phyloP scores from a whole-genome alignment of 495 filamentous ascomycete species.

The Penicillium angulare region DNA sequence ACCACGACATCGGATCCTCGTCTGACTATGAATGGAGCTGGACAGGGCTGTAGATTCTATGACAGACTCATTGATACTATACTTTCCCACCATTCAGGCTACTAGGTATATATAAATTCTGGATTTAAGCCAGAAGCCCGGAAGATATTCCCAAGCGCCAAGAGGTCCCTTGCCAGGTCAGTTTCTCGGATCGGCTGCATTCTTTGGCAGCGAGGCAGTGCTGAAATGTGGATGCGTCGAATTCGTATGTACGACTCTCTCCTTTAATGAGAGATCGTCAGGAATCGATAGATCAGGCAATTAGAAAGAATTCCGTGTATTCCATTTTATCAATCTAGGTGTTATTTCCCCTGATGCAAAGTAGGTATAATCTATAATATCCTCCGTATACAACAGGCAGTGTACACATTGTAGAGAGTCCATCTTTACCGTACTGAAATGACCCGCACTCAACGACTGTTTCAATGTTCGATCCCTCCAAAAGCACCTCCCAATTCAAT shows the following conservation, averaged over 20 bases:
- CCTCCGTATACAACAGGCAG: background rate
- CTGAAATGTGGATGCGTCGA: slow-evolving; percentile 16
- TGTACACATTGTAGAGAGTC: background rate
- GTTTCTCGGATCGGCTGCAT: slow-evolving; percentile 16
- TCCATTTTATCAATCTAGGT: no score
- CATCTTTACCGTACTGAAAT: slow-evolving; percentile 8
- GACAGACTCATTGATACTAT: no score
- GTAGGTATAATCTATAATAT: no score
- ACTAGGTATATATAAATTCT: no score
- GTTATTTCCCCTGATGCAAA: no score
- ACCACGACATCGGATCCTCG: no score
- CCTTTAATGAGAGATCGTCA: background rate
- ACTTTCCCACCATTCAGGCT: no score
- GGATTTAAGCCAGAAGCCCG: no score
- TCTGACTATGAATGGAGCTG: no score
- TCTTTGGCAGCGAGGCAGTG: slow-evolving; percentile 20
- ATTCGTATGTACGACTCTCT: background rate
- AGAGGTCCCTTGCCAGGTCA: slow-evolving; percentile 11
- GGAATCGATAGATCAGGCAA: no score
- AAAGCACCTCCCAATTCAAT: background rate
- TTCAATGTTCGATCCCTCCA: background rate
- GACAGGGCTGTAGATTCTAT: no score
- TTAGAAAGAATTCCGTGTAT: no score
- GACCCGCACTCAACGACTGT: slow-evolving; percentile 16
- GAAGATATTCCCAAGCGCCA: background rate